These are phyloP conservation scores for Xylaria sp. DNA, from an alignment of 495 filamentous ascomycete species.

Conservation along the genomic window DNA sequence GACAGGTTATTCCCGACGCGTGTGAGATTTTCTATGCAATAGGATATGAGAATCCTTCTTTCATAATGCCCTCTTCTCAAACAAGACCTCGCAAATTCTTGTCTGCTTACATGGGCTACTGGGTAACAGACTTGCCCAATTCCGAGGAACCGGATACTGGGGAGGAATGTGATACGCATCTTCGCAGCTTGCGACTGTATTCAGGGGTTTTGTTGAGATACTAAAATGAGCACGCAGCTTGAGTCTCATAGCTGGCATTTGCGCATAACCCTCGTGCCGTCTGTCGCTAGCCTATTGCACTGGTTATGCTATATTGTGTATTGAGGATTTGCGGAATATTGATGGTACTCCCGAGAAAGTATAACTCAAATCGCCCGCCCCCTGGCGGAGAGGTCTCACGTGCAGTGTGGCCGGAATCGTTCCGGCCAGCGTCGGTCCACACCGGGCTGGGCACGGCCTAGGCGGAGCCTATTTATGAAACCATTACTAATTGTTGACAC, in stretches of 20 bases:
- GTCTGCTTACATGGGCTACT: no score
- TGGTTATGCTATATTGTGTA: background rate
- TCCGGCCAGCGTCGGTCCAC: slow-evolving; percentile 44
- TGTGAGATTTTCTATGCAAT: background rate
- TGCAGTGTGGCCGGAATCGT: slow-evolving; percentile 44
- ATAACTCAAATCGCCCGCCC: background rate
- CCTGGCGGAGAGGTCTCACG: slow-evolving; percentile 28
- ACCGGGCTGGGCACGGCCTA: slow-evolving; percentile 31
- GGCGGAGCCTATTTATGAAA: slow-evolving; percentile 21
- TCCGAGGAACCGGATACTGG: background rate
- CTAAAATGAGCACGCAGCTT: background rate
- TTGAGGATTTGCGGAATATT: background rate
- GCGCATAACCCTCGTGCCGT: background rate
- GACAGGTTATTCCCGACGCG: background rate
- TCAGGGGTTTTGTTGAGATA: background rate
- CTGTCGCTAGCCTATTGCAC: background rate
- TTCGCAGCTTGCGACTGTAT: background rate
- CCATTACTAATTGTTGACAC: slow-evolving; percentile 24
- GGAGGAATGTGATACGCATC: background rate
- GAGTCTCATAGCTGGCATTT: background rate
- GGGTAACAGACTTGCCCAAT: background rate
- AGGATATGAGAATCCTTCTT: no score
- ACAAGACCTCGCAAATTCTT: background rate
- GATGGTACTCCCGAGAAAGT: background rate
- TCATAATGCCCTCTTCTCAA: background rate